Evolutionary conservation across 164 flowering plant species (phyloP).

Genomic region (Tetracentron sinense): DNA sequence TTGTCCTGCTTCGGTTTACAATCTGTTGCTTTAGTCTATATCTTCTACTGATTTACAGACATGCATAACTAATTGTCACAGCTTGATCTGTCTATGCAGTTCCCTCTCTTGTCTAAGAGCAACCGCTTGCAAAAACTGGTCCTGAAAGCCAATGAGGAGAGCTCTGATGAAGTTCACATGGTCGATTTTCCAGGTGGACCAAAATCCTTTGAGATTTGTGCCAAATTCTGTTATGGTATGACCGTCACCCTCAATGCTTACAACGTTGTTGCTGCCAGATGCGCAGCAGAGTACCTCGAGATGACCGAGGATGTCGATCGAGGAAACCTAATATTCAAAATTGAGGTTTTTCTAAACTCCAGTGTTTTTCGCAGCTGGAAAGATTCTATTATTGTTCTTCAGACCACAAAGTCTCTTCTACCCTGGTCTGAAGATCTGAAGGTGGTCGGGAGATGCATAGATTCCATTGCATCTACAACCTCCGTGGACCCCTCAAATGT

Average conservation of each 20-base stretch:
- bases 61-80: constrained; percentile 4
- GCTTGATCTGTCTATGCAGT: constrained; percentile 39
- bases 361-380: constrained; percentile 87
- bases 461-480: constrained; percentile 81
- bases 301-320: constrained; percentile 78
- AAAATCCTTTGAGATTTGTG: constrained; percentile 84
- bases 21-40: not conserved
- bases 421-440: constrained; percentile 84
- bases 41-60: not conserved
- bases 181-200: constrained; percentile 83
- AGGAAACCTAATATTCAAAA: constrained; percentile 71
- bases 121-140: constrained; percentile 63
- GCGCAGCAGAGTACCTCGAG: constrained; percentile 43
- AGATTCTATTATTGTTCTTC: constrained; percentile 84
- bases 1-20: not conserved
- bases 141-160: constrained; percentile 44
- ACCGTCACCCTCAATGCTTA: constrained; percentile 83
- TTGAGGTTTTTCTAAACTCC: constrained; percentile 80
- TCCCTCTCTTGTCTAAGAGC: constrained; percentile 84
- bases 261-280: constrained; percentile 84
- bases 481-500: constrained; percentile 68
- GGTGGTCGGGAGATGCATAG: constrained; percentile 77
- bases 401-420: constrained; percentile 61
- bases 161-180: constrained; percentile 47
- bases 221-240: constrained; percentile 91